Percentiles rank a stretch among this genome's conserved stretches.
phyloP scores from a whole-genome alignment of 2,329 filamentous ascomycete species.

The Sphaerulina musiva region DNA sequence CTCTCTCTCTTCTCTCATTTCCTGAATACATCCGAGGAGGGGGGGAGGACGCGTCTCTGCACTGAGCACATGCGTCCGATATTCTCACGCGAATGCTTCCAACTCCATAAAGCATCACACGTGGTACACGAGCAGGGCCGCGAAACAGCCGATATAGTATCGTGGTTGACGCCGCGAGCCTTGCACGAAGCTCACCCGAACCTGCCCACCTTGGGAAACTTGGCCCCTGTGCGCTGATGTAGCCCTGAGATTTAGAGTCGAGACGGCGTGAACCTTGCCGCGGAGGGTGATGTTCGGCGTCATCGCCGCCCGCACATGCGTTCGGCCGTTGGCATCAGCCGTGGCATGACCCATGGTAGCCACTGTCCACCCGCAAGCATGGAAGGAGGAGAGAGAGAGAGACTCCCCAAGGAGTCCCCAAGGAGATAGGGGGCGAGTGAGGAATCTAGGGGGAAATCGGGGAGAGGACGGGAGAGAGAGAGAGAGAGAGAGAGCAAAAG shows the following conservation, averaged over 20 bases:
- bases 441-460: no score
- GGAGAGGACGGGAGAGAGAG: no score
- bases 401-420: no score
- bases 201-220: no score
- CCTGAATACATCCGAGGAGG: neutral
- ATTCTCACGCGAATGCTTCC: slow-evolving; percentile 10
- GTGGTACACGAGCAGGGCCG: slow-evolving; percentile 7
- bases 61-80: slow-evolving; percentile 3
- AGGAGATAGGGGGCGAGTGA: no score
- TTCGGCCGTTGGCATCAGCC: neutral
- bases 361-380: neutral
- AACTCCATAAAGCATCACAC: slow-evolving; percentile 7
- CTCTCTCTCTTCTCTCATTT: no score
- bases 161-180: slow-evolving; percentile 11
- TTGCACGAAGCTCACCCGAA: slow-evolving; percentile 9
- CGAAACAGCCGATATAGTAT: slow-evolving; percentile 10
- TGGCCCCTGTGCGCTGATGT: slow-evolving; percentile 9
- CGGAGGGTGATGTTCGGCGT: neutral
- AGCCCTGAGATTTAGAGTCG: slow-evolving; percentile 1
- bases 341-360: neutral
- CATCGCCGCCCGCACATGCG: neutral
- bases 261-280: slow-evolving; percentile 5
- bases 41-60: neutral
- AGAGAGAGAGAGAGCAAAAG: no score
- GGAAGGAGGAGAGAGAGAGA: no score